Percentiles rank a stretch among this genome's conserved stretches.
Evolutionary conservation across 2,329 filamentous ascomycete species (phyloP).

Genomic region (Phoma sp.): DNA sequence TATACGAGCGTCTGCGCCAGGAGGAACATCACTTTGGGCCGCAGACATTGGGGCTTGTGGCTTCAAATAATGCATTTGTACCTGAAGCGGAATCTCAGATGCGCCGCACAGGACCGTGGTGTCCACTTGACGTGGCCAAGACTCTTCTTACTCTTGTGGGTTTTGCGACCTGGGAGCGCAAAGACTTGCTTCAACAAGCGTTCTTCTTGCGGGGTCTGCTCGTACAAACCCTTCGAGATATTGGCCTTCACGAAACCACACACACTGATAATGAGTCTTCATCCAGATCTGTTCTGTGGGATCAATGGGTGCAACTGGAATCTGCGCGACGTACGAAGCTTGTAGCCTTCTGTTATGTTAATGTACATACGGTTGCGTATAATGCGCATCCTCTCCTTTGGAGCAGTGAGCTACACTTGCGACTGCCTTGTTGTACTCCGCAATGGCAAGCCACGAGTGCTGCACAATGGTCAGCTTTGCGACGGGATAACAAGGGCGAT

Average conservation of each 20-base stretch:
- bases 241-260: slow-evolving; percentile 32
- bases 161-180: slow-evolving; percentile 42
- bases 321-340: slow-evolving; percentile 40
- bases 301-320: slow-evolving; percentile 39
- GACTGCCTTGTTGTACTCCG: slow-evolving; percentile 34
- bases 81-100: slow-evolving; percentile 13
- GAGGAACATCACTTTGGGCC: slow-evolving; percentile 33
- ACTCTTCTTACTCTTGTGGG: slow-evolving; percentile 40
- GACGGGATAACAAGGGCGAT: slow-evolving; percentile 30
- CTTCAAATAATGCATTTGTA: slow-evolving; percentile 19
- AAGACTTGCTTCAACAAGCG: slow-evolving; percentile 38
- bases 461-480: slow-evolving; percentile 33
- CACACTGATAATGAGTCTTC: slow-evolving; percentile 12
- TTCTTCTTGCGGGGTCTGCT: slow-evolving; percentile 36
- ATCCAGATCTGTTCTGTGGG: slow-evolving; percentile 35
- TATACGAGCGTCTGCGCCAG: slow-evolving; percentile 34
- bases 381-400: slow-evolving; percentile 39
- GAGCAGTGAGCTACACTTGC: slow-evolving; percentile 37
- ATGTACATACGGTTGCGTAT: slow-evolving; percentile 42
- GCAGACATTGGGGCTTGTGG: slow-evolving; percentile 29
- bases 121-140: slow-evolving; percentile 36
- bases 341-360: slow-evolving; percentile 41
- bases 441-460: slow-evolving; percentile 37
- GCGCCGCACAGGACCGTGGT: slow-evolving; percentile 31
- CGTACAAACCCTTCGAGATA: slow-evolving; percentile 37